Percentiles rank a stretch among this genome's conserved stretches.
These are phyloP conservation scores for Dacryopinax primogenitus DNA, from an alignment of 768 basidiomycete species.

Conservation along the genomic window DNA sequence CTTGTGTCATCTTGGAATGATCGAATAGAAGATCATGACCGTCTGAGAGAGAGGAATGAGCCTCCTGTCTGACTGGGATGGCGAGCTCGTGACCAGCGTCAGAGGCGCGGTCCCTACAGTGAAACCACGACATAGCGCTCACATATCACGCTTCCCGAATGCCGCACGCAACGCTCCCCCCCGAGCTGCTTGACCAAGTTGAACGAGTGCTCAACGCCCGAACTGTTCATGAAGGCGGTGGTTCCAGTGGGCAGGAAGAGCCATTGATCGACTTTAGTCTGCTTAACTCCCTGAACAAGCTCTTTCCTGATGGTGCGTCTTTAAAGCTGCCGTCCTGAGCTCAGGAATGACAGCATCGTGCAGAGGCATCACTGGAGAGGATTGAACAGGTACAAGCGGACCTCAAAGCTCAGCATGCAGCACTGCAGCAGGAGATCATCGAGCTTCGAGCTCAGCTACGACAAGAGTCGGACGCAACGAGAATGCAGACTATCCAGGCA, in stretches of 20 bases:
- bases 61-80: background rate
- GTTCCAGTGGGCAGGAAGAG: conserved; percentile 8
- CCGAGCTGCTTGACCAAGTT: conserved; percentile 8
- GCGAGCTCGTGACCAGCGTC: background rate
- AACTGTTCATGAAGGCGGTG: background rate
- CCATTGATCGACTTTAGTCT: conserved; percentile 15
- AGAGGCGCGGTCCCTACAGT: background rate
- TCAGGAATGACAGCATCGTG: conserved; percentile 10
- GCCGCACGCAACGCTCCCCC: background rate
- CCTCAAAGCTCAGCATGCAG: conserved; percentile 54
- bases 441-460: conserved; percentile 52
- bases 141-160: background rate
- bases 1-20: background rate
- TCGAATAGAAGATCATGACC: background rate
- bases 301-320: conserved; percentile 65
- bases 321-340: background rate
- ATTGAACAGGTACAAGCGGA: conserved; percentile 57
- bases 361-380: conserved; percentile 65
- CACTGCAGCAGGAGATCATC: conserved; percentile 60
- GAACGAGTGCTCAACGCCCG: conserved; percentile 9
- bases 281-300: conserved; percentile 38
- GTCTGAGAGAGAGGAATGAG: background rate
- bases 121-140: background rate
- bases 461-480: conserved; percentile 69
- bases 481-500: conserved; percentile 85